Percentiles rank a stretch among this genome's conserved stretches.
Evolutionary conservation across 768 basidiomycete species (phyloP).

Genomic region (Lactifluus pinguis): DNA sequence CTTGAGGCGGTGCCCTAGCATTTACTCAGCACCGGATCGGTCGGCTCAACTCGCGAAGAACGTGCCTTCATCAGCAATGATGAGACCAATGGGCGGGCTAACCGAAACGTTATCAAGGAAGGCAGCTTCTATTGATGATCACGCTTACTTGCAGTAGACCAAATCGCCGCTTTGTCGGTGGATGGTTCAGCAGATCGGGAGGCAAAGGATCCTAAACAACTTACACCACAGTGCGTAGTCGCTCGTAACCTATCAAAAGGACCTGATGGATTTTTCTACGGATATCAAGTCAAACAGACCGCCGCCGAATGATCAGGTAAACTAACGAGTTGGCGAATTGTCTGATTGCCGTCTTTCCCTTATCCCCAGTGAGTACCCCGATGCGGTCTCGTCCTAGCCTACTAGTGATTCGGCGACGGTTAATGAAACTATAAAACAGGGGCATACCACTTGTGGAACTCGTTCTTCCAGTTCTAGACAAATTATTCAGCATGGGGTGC

Average conservation of each 20-base stretch:
- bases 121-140: not conserved
- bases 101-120: not conserved
- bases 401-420: not conserved
- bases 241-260: conserved; percentile 91
- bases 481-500: not conserved
- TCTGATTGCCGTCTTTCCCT: conserved; percentile 46
- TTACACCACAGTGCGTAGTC: conserved; percentile 74
- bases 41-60: conserved; percentile 13
- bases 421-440: not conserved
- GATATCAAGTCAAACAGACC: not conserved
- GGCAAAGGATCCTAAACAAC: not conserved
- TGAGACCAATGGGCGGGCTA: conserved; percentile 85
- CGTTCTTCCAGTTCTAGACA: conserved; percentile 84
- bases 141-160: conserved; percentile 52
- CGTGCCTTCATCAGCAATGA: conserved; percentile 91
- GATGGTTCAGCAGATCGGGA: not conserved
- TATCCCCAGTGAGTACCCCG: conserved; percentile 51
- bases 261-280: conserved; percentile 70
- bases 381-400: conserved; percentile 51
- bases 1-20: conserved; percentile 79
- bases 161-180: conserved; percentile 39
- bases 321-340: conserved; percentile 69
- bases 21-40: not conserved
- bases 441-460: conserved; percentile 87
- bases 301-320: not conserved